Percentiles rank a stretch among this genome's conserved stretches.
phyloP scores from a whole-genome alignment of 495 filamentous ascomycete genomes.

The Penicillium soppii region DNA sequence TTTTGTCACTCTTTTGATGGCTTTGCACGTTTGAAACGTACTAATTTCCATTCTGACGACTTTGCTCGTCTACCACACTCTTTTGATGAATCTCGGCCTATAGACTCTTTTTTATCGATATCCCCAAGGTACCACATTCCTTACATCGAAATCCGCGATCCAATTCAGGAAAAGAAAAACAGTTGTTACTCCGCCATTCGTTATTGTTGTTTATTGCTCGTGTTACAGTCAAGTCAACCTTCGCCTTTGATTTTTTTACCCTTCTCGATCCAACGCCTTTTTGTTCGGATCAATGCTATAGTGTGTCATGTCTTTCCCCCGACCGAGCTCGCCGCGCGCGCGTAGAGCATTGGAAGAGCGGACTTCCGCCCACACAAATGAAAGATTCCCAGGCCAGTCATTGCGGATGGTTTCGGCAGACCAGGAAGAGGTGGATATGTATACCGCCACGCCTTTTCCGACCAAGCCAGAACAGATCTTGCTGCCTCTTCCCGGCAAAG shows the following conservation, averaged over 20 bases:
- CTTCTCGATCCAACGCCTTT: not conserved
- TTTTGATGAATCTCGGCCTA: slow-evolving; percentile 12
- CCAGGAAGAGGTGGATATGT: slow-evolving; percentile 40
- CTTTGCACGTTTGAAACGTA: slow-evolving; percentile 22
- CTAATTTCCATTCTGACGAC: slow-evolving; percentile 23
- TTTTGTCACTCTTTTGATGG: slow-evolving; percentile 33
- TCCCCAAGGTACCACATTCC: slow-evolving; percentile 33
- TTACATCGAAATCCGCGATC: slow-evolving; percentile 16
- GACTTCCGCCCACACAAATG: slow-evolving; percentile 51
- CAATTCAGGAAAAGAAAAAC: slow-evolving; percentile 22
- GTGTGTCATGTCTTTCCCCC: slow-evolving; percentile 33
- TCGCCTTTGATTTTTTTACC: not conserved
- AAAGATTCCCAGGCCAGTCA: slow-evolving; percentile 35
- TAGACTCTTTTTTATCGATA: slow-evolving; percentile 7
- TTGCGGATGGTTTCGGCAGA: slow-evolving; percentile 34
- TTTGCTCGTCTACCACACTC: slow-evolving; percentile 24
- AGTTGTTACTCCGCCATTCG: slow-evolving; percentile 13
- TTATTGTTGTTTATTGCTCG: slow-evolving; percentile 8
- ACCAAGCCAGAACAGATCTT: slow-evolving; percentile 54
- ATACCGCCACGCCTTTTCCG: slow-evolving; percentile 48
- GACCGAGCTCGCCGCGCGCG: slow-evolving; percentile 36
- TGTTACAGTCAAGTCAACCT: not conserved
- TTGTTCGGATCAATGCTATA: slow-evolving; percentile 34
- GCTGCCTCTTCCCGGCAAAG: slow-evolving; percentile 46
- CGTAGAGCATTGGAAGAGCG: slow-evolving; percentile 53